Evolutionary conservation across 345 rosid species (phyloP).

Genomic region (Cardiospermum halicacabum): DNA sequence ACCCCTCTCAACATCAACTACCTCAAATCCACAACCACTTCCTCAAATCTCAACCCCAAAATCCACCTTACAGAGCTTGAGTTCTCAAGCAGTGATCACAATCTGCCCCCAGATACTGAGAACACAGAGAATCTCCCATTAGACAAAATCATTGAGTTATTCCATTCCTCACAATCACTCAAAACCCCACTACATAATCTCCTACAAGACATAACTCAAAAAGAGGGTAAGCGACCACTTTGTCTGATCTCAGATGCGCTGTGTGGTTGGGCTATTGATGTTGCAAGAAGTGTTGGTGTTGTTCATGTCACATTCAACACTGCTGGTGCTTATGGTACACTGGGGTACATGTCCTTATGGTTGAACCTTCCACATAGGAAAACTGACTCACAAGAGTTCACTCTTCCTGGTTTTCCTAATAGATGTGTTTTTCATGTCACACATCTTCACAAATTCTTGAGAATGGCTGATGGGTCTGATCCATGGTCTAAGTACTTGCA

Average conservation of each 20-base stretch:
- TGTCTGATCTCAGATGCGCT: conserved; percentile 16
- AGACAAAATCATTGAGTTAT: not conserved
- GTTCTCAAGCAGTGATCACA: conserved; percentile 11
- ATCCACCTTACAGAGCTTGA: conserved; percentile 14
- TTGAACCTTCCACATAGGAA: conserved; percentile 37
- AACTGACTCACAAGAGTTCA: conserved; percentile 26
- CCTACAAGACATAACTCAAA: not conserved
- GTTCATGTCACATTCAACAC: conserved; percentile 9
- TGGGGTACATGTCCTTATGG: conserved; percentile 40
- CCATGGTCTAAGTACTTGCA: too few species aligned
- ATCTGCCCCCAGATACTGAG: conserved; percentile 9
- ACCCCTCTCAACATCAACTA: conserved; percentile 18
- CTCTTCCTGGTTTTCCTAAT: conserved; percentile 39
- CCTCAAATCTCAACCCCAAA: conserved; percentile 3
- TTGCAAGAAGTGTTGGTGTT: conserved; percentile 18
- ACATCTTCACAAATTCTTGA: conserved; percentile 25
- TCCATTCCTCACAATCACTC: conserved; percentile 13
- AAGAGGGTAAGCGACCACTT: not conserved
- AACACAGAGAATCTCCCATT: conserved; percentile 6
- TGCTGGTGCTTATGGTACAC: conserved; percentile 5
- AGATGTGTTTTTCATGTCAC: conserved; percentile 30
- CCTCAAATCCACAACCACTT: conserved; percentile 17
- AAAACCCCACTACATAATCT: conserved; percentile 11
- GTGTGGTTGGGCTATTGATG: conserved; percentile 20
- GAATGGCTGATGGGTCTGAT: conserved; percentile 39